Evolutionary conservation across 2,329 filamentous ascomycete genomes (phyloP).

Genomic region (Geosmithia flava): DNA sequence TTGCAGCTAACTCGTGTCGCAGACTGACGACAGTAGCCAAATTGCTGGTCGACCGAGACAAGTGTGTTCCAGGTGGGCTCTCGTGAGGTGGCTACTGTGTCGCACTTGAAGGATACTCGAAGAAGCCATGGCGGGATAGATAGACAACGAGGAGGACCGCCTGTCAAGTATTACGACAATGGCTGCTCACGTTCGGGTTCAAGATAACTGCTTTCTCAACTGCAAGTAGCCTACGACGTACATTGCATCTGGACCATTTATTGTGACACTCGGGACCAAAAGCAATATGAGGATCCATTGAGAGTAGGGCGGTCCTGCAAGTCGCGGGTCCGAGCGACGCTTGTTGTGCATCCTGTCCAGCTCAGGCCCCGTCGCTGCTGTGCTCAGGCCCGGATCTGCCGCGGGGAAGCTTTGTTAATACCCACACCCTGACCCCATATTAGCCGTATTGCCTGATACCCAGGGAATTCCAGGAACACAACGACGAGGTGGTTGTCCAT

Average conservation of each 20-base stretch:
- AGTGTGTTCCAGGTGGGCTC: not conserved
- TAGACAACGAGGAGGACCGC: not conserved
- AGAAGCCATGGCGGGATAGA: not conserved
- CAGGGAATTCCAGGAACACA: not conserved
- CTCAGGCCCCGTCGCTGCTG: not conserved
- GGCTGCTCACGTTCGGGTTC: not conserved
- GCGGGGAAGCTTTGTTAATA: not conserved
- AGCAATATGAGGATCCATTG: not conserved
- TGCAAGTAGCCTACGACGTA: not conserved
- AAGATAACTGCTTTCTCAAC: not conserved
- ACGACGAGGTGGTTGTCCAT: not conserved
- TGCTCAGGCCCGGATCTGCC: not conserved
- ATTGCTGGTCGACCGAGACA: not conserved
- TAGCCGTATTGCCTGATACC: not conserved
- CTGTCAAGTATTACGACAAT: not conserved
- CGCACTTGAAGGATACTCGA: not conserved
- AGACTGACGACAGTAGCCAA: not conserved
- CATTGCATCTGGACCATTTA: not conserved
- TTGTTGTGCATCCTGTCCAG: not conserved
- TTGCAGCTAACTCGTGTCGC: not conserved
- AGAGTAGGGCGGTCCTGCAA: not conserved
- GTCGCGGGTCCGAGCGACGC: not conserved
- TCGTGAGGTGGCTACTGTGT: not conserved
- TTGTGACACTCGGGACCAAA: not conserved
- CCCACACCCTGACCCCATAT: not conserved